These are phyloP conservation scores for Citrullus colocynthis DNA, from an alignment of 306 rosid genomes.

Conservation along the genomic window DNA sequence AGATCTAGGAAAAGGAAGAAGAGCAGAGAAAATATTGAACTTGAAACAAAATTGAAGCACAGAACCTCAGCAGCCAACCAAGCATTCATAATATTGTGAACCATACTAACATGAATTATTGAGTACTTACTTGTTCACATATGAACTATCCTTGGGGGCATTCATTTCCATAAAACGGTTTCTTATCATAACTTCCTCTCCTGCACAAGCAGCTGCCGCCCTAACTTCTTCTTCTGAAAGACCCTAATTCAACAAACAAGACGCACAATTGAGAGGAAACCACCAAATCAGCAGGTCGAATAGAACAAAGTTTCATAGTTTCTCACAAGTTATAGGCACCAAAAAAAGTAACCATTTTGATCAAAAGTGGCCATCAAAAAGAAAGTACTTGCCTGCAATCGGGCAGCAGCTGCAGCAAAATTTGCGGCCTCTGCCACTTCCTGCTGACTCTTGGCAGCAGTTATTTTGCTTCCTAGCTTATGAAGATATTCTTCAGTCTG, in stretches of 20 bases:
- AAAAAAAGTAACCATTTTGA: not conserved
- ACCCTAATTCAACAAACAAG: slow-evolving; percentile 41
- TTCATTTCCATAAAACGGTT: slow-evolving; percentile 89
- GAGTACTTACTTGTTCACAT: slow-evolving; percentile 69
- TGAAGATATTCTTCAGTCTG: slow-evolving; percentile 98
- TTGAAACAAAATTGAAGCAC: slow-evolving; percentile 1
- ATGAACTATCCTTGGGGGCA: slow-evolving; percentile 82
- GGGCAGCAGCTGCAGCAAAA: slow-evolving; percentile 85
- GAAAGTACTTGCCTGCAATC: slow-evolving; percentile 56
- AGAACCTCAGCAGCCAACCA: not conserved
- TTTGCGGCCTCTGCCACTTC: slow-evolving; percentile 90
- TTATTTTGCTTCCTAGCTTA: slow-evolving; percentile 86
- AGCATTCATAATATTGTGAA: slow-evolving; percentile 8
- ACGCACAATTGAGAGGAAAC: slow-evolving; percentile 9
- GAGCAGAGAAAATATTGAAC: not conserved
- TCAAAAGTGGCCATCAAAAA: not conserved
- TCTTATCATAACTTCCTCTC: slow-evolving; percentile 93
- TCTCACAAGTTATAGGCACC: not conserved
- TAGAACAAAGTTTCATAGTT: not conserved
- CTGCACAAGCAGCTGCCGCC: slow-evolving; percentile 91
- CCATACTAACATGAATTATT: slow-evolving; percentile 1
- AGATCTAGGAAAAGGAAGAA: not conserved
- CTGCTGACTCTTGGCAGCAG: slow-evolving; percentile 81
- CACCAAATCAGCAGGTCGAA: not conserved
- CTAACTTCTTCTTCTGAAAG: slow-evolving; percentile 98